These are phyloP conservation scores for Firmiana major DNA, from an alignment of 345 rosid species.

Conservation along the genomic window DNA sequence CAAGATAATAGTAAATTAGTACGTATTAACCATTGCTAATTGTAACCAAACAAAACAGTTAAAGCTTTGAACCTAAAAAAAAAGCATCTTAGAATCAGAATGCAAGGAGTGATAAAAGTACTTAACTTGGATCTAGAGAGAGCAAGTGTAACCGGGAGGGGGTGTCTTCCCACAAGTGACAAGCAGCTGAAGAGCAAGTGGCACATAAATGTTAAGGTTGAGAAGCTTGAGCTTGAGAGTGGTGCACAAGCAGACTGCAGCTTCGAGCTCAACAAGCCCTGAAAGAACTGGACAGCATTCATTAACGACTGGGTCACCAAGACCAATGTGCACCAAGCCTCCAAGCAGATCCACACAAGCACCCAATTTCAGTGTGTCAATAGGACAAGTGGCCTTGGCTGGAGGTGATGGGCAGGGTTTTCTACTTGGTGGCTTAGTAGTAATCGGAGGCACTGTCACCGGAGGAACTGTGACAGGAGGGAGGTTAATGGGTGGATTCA, in stretches of 20 bases:
- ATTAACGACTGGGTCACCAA: slow-evolving; percentile 77
- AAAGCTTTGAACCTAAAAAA: neutral
- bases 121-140: slow-evolving; percentile 46
- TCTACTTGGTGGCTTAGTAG: slow-evolving; percentile 21
- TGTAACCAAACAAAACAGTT: neutral
- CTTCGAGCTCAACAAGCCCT: slow-evolving; percentile 80
- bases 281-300: slow-evolving; percentile 76
- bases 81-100: neutral
- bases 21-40: too few relatives aligned
- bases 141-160: slow-evolving; percentile 94
- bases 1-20: too few relatives aligned
- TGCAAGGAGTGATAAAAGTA: neutral
- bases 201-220: slow-evolving; percentile 74
- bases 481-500: slow-evolving; percentile 7
- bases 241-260: slow-evolving; percentile 90
- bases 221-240: slow-evolving; percentile 84
- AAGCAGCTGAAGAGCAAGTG: slow-evolving; percentile 93
- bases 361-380: slow-evolving; percentile 77
- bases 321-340: slow-evolving; percentile 77
- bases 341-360: slow-evolving; percentile 95
- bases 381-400: slow-evolving; percentile 57
- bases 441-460: neutral
- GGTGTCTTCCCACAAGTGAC: slow-evolving; percentile 91
- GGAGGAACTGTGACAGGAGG: too few relatives aligned
- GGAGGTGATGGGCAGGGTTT: slow-evolving; percentile 17